Evolutionary conservation across 495 filamentous ascomycete species (phyloP).

Genomic region (Xylaria grammica): DNA sequence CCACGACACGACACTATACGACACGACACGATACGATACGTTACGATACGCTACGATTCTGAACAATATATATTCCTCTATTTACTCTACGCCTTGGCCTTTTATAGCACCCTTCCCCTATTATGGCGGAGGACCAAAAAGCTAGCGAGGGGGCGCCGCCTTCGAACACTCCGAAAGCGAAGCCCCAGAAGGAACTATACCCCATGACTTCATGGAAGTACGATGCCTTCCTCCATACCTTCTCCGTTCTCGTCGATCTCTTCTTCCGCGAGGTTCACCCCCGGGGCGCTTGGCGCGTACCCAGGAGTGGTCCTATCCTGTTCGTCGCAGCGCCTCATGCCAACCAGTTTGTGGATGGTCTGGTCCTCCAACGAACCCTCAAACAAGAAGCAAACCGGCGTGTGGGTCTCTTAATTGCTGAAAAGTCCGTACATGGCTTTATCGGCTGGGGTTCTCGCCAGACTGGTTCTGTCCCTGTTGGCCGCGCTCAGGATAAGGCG

Average conservation of each 20-base stretch:
- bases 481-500: constrained; percentile 85
- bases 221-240: constrained; percentile 79
- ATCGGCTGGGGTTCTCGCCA: constrained; percentile 81
- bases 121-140: constrained; percentile 29
- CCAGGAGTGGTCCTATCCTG: constrained; percentile 83
- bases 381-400: constrained; percentile 84
- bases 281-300: constrained; percentile 90
- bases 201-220: constrained; percentile 78
- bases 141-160: constrained; percentile 24
- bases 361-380: constrained; percentile 90
- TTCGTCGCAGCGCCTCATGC: constrained; percentile 99
- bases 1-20: neutral
- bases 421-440: constrained; percentile 90
- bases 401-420: constrained; percentile 89
- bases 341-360: constrained; percentile 97
- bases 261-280: constrained; percentile 99
- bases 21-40: neutral
- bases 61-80: too few species aligned
- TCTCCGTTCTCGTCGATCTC: constrained; percentile 85
- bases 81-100: neutral
- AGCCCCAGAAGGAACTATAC: constrained; percentile 59
- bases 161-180: constrained; percentile 24
- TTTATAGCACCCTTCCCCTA: constrained; percentile 5
- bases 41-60: neutral
- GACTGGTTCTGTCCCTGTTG: constrained; percentile 86